Evolutionary conservation across 1,284 basidiomycete species (phyloP).

Genomic region (Puccinia novopanici): DNA sequence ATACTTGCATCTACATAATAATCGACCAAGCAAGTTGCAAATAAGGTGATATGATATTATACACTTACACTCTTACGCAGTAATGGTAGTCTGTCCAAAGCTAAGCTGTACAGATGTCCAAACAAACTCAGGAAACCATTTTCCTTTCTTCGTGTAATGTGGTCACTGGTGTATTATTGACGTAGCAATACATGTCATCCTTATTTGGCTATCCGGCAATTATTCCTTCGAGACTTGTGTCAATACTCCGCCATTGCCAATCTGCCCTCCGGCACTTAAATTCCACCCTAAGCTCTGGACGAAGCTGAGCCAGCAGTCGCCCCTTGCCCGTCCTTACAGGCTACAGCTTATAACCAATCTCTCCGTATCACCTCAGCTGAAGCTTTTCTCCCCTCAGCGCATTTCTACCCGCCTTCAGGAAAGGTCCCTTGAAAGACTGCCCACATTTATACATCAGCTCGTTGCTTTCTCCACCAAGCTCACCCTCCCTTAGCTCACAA

Average conservation of each 20-base stretch:
- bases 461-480: not conserved
- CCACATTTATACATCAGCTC: not conserved
- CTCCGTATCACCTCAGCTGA: not conserved
- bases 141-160: not conserved
- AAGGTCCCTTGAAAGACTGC: not conserved
- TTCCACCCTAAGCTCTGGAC: not conserved
- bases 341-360: conserved; percentile 7
- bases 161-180: not conserved
- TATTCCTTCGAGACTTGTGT: conserved; percentile 21
- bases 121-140: conserved; percentile 5
- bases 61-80: not conserved
- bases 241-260: not conserved
- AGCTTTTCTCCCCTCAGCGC: conserved; percentile 10
- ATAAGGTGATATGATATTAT: not conserved
- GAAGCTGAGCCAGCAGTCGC: not conserved
- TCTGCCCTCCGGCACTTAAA: not conserved
- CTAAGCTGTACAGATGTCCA: not conserved
- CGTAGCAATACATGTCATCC: conserved; percentile 15
- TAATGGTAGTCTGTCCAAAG: not conserved
- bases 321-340: too few relatives aligned
- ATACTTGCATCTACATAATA: not conserved
- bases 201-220: not conserved
- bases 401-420: conserved; percentile 4
- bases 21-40: conserved; percentile 8
- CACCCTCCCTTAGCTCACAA: not conserved